phyloP scores from a whole-genome alignment of 2,329 filamentous ascomycete genomes.

The Dendrostoma leiphaemia region DNA sequence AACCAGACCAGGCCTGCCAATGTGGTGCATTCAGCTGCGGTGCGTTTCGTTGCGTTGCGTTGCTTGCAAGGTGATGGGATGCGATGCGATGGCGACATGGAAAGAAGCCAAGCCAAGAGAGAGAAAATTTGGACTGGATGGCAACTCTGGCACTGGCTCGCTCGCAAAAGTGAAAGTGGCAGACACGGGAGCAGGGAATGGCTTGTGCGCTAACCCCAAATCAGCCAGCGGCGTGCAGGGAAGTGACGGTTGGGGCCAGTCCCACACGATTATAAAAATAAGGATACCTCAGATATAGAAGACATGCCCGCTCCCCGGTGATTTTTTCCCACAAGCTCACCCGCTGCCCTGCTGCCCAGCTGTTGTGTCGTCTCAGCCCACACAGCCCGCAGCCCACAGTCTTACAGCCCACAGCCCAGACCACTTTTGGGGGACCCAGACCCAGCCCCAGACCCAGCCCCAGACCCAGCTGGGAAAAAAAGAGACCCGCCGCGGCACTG shows the following conservation, averaged over 20 bases:
- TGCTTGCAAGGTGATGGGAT: too few relatives aligned
- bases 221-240: slow-evolving; percentile 9
- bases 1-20: too few relatives aligned
- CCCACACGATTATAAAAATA: slow-evolving; percentile 19
- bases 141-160: not conserved
- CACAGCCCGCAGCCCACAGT: too few relatives aligned
- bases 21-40: too few relatives aligned
- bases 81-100: not conserved
- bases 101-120: slow-evolving; percentile 12
- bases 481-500: not conserved
- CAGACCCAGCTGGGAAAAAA: not conserved
- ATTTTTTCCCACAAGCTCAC: slow-evolving; percentile 17
- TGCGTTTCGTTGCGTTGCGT: too few relatives aligned
- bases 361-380: not conserved
- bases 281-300: slow-evolving; percentile 18
- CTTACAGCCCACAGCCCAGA: slow-evolving; percentile 9
- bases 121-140: slow-evolving; percentile 14
- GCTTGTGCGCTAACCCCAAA: slow-evolving; percentile 13
- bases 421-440: not conserved
- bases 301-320: slow-evolving; percentile 17
- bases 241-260: slow-evolving; percentile 13
- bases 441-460: not conserved
- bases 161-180: slow-evolving; percentile 10
- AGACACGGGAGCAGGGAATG: slow-evolving; percentile 17
- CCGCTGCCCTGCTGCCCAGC: not conserved